Base-by-base conservation (phyloP, 306 rosid species). In the Senna siamea region DNA sequence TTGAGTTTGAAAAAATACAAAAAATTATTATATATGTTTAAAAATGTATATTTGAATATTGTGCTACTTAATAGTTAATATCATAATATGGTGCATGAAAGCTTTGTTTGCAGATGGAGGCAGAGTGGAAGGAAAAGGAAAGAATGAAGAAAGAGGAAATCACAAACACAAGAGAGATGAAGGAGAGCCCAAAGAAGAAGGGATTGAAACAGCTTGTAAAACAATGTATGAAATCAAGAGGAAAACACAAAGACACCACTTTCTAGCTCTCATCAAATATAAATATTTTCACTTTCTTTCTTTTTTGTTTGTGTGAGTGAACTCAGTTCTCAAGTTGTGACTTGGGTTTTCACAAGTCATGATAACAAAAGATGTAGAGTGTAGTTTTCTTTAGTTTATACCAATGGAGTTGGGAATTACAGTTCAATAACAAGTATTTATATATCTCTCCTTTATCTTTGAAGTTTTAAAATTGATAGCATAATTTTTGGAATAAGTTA, bases 81-180 rank as follows among this genome's bases (percentile, higher is more conserved):
- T 26, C 30, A 26, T 26, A 26, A 26, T 26, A 26, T 26, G 30
- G 30, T 26, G 30, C 30, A 26, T 26, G 2, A 26, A 26, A 85
- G 82, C 69, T 90, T 65, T 87, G 87, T 69, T 28, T 87, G 80
- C 89, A 90, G 87, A 13, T 90, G 68, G 96, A 89, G 56, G 82
- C 66, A 58, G 90, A 83, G 18, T 65, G 75, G 58, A 77, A 50
- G 10, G 78, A 72, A 57, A 77, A 50, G 10, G 78, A 72, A 57
- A 19, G 38, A 53, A 52, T 28, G 38, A 47, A 22, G 47, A 32
- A 53, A 44, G 38, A 56, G 32, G 30, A 40, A 18, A 66, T 63
- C 4, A 34, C n/a, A 13, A 66, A 68, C 7, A 34, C 35, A 13
- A 62, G 23, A 46, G 77, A 81, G 75, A 80, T 58, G 73, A 52